Percentiles rank a stretch among this genome's conserved stretches.
Evolutionary conservation across 768 basidiomycete species (phyloP).

Genomic region (Sporobolomyces phaffii): DNA sequence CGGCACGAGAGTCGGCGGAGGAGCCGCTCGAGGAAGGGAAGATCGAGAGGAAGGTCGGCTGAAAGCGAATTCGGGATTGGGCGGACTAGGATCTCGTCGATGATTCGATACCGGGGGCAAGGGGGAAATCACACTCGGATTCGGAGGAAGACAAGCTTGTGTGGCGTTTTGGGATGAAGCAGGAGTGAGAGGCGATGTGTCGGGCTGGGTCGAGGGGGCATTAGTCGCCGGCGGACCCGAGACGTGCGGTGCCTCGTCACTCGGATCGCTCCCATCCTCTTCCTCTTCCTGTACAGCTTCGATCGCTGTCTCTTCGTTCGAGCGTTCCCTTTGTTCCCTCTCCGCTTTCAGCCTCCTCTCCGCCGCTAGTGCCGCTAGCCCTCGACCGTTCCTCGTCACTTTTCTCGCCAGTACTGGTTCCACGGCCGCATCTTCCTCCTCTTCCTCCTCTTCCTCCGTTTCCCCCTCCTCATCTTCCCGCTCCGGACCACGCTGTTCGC

Average conservation of each 20-base stretch:
- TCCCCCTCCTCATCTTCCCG: not conserved
- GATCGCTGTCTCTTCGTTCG: not conserved
- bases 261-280: too few relatives aligned
- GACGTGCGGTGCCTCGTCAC: too few relatives aligned
- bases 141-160: too few relatives aligned
- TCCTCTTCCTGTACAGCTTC: not conserved
- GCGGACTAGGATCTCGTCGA: not conserved
- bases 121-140: too few relatives aligned
- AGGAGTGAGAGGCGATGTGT: not conserved
- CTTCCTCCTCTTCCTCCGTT: not conserved
- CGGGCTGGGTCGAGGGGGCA: not conserved
- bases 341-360: not conserved
- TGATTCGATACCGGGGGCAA: too few relatives aligned
- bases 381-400: not conserved
- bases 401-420: not conserved
- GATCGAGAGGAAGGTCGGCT: slow-evolving; percentile 1
- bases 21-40: not conserved
- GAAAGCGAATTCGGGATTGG: slow-evolving; percentile 11
- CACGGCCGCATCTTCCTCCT: slow-evolving; percentile 2
- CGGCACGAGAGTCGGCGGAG: not conserved
- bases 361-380: not conserved
- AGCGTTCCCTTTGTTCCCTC: not conserved
- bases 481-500: not conserved
- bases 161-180: not conserved
- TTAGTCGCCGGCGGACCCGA: too few relatives aligned